Conservation (phyloP, 352 stramenopile genomes). For the Globisporangium okanoganense region DNA sequence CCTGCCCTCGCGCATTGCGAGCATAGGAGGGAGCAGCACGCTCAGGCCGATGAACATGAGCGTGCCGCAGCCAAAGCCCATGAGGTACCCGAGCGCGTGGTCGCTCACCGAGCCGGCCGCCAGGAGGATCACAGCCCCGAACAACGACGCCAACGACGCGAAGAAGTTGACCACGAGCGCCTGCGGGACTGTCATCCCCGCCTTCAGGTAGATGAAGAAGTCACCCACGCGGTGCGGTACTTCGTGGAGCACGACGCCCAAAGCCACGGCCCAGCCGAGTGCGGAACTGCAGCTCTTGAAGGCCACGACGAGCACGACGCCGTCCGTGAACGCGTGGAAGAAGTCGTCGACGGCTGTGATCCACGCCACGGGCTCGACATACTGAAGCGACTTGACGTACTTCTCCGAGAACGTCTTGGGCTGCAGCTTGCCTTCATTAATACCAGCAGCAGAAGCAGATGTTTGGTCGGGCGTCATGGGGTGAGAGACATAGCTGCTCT, state of each 20-base stretch:
- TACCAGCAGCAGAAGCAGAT: background rate
- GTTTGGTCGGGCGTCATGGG: background rate
- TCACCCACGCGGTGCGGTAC: constrained; percentile 22
- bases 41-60: constrained; percentile 15
- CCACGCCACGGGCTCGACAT: constrained; percentile 19
- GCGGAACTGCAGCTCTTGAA: constrained; percentile 22
- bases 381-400: constrained; percentile 14
- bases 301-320: constrained; percentile 20
- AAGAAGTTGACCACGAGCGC: constrained; percentile 19
- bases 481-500: constrained; percentile 2
- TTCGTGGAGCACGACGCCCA: constrained; percentile 24
- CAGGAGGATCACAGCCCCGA: constrained; percentile 15
- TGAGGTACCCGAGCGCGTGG: constrained; percentile 24
- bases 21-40: constrained; percentile 15
- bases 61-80: constrained; percentile 18
- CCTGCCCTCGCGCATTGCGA: constrained; percentile 12
- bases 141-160: constrained; percentile 17
- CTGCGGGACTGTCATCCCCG: constrained; percentile 15
- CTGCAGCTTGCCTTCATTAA: background rate
- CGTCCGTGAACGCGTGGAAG: constrained; percentile 24
- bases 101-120: constrained; percentile 17
- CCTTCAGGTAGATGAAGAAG: constrained; percentile 25
- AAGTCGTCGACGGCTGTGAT: constrained; percentile 25
- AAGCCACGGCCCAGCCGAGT: constrained; percentile 19
- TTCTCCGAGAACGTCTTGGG: constrained; percentile 7